Evolutionary conservation across 257 asterid genomes (phyloP), one percentile per base, ranked within the genome.

Genomic region (Ligustrum vulgare): DNA sequence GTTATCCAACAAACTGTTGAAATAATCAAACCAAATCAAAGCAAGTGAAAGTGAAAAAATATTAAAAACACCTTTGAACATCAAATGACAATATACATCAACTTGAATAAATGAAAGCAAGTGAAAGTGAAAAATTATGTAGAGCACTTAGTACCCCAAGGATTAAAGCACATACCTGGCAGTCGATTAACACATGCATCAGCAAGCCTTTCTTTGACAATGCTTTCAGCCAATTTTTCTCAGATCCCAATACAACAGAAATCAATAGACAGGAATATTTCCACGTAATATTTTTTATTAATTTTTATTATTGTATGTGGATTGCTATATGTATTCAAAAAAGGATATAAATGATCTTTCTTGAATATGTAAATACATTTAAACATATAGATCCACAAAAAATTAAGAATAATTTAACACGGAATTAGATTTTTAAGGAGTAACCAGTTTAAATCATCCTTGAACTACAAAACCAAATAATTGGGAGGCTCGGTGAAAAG

Each of bases 101-200:
- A 60, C 33, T 60, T 11, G 6, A 60, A 22, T 5, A 60, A 60
- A 60, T 60, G 33, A 60, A 60, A 25, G 6, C 34, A 60, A 8
- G 67, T 3, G 23, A 8, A 22, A 22, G 67, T 23, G 28, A 60
- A 60, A 60, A 8, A n/a, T n/a, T 23, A 9, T 8, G 67, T 23
- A 60, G 18, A 34, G 32, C 34, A 10, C 34, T 39, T 9, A 10
- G 13, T 36, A 22, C 58, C 58, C 45, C 43, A 76, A 72, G 60
- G 54, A 64, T 15, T 51, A 69, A 73, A 77, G 73, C 74, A 77
- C 89, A 45, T 64, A 77, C 99, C 98, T 83, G 96, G 96, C 34
- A 93, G 86, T 75, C 93, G 86, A 82, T 93, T 95, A 78, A 95
- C 99, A 73, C 97, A 95, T 72, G 99, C 97, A n/a, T n/a, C n/a